phyloP scores from a whole-genome alignment of 2,329 filamentous ascomycete species.

The Cladorrhinum sp. region DNA sequence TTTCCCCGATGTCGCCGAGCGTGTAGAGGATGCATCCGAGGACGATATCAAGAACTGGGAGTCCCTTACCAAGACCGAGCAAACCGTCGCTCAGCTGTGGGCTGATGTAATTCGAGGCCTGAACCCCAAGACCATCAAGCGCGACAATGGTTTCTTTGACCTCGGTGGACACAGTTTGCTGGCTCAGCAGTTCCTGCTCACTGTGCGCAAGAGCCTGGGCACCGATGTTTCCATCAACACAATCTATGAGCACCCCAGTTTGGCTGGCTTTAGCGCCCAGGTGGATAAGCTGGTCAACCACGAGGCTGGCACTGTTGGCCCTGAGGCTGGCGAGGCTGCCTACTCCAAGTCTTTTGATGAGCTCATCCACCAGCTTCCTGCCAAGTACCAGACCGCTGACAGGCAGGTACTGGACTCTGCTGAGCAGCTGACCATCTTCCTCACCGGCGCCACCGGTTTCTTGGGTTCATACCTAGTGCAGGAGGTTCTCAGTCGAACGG shows the following conservation, averaged over 20 bases:
- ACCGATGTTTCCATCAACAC: slow-evolving; percentile 63
- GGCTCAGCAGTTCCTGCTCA: slow-evolving; percentile 76
- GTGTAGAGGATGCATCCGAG: slow-evolving; percentile 46
- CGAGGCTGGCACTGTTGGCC: slow-evolving; percentile 24
- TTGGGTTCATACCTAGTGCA: slow-evolving; percentile 76
- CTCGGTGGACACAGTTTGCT: slow-evolving; percentile 77
- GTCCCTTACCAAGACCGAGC: slow-evolving; percentile 54
- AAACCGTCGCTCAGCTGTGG: slow-evolving; percentile 69
- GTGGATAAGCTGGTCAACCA: slow-evolving; percentile 43
- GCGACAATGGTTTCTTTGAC: slow-evolving; percentile 69
- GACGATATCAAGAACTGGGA: slow-evolving; percentile 43
- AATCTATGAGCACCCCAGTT: slow-evolving; percentile 63
- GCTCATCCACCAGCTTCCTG: slow-evolving; percentile 40
- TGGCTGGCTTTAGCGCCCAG: slow-evolving; percentile 47
- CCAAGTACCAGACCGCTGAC: slow-evolving; percentile 35
- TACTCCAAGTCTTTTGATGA: slow-evolving; percentile 51
- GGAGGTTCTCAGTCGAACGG: slow-evolving; percentile 65
- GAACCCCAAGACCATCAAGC: slow-evolving; percentile 63
- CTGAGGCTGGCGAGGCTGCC: slow-evolving; percentile 40
- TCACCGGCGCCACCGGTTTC: slow-evolving; percentile 90
- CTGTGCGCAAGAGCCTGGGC: slow-evolving; percentile 46
- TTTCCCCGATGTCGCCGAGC: slow-evolving; percentile 72
- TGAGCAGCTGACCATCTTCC: slow-evolving; percentile 59
- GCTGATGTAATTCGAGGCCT: slow-evolving; percentile 64
- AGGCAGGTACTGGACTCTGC: slow-evolving; percentile 27